Conservation (phyloP, 1,284 basidiomycete genomes). For the Phaffia rhodozyma region DNA sequence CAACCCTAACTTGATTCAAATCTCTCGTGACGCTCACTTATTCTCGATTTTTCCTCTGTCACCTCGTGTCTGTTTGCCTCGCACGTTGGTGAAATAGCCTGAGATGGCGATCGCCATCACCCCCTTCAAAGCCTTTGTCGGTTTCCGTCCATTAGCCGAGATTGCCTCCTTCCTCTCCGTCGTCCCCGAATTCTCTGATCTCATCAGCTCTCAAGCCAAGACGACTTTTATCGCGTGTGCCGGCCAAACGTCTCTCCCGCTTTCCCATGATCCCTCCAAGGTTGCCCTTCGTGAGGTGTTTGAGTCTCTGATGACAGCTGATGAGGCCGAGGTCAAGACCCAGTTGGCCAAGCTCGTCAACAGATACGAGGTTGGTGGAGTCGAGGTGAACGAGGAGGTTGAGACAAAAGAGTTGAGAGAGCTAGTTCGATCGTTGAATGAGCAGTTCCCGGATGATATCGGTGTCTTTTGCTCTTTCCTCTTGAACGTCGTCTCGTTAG, state of each 20-base stretch:
- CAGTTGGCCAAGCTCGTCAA: slow-evolving; percentile 50
- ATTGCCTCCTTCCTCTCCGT: slow-evolving; percentile 55
- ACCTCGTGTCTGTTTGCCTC: too few species aligned
- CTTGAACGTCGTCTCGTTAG: slow-evolving; percentile 71
- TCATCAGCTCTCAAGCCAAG: slow-evolving; percentile 40
- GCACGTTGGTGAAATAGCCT: slow-evolving; percentile 40
- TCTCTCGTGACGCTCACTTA: neutral
- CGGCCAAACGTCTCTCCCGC: slow-evolving; percentile 3
- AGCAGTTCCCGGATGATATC: slow-evolving; percentile 85
- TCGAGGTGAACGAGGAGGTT: slow-evolving; percentile 29
- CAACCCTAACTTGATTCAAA: neutral
- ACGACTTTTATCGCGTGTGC: slow-evolving; percentile 24
- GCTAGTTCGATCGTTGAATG: slow-evolving; percentile 58
- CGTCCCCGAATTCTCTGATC: slow-evolving; percentile 64
- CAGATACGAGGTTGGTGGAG: slow-evolving; percentile 46
- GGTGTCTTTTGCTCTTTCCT: slow-evolving; percentile 87
- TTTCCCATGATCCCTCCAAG: slow-evolving; percentile 39
- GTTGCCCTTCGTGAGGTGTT: slow-evolving; percentile 61
- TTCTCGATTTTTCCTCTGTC: neutral
- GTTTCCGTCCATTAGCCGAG: slow-evolving; percentile 65
- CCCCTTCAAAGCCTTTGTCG: slow-evolving; percentile 80
- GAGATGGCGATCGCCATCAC: slow-evolving; percentile 97
- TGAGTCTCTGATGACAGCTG: slow-evolving; percentile 65
- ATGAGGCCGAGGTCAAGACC: slow-evolving; percentile 41
- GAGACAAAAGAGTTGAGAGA: slow-evolving; percentile 45